These are phyloP conservation scores for Populus hybrid DNA, from an alignment of 441 rosid species.

Conservation along the genomic window DNA sequence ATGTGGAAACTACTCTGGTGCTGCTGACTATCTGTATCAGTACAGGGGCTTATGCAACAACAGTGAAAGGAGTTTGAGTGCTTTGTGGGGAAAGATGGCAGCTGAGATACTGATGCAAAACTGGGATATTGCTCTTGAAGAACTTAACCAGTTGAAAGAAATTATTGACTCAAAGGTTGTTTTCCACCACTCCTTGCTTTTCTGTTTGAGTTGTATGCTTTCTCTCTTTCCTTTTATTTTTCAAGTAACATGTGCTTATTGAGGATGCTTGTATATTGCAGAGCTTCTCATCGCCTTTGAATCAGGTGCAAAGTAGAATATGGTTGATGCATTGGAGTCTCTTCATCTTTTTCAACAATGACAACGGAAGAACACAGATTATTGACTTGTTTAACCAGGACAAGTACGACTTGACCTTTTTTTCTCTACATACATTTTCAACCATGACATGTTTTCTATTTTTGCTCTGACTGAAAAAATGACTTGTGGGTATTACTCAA, in stretches of 20 bases:
- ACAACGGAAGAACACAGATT: slow-evolving; percentile 89
- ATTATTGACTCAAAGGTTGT: slow-evolving; percentile 77
- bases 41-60: slow-evolving; percentile 79
- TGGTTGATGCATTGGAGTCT: slow-evolving; percentile 99
- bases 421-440: not conserved
- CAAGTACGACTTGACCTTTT: slow-evolving; percentile 44
- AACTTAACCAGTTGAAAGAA: slow-evolving; percentile 84
- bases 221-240: not conserved
- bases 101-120: slow-evolving; percentile 97
- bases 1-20: slow-evolving; percentile 97
- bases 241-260: slow-evolving; percentile 9
- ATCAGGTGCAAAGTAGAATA: slow-evolving; percentile 84
- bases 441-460: not conserved
- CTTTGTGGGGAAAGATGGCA: slow-evolving; percentile 96
- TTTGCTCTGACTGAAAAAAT: not conserved
- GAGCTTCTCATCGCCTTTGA: slow-evolving; percentile 81
- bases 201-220: not conserved
- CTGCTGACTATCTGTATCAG: slow-evolving; percentile 92
- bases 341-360: slow-evolving; percentile 94
- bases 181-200: not conserved
- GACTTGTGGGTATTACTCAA: not conserved
- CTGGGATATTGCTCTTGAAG: slow-evolving; percentile 94
- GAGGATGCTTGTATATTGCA: slow-evolving; percentile 26
- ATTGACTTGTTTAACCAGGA: slow-evolving; percentile 90
- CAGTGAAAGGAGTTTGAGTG: slow-evolving; percentile 80